Conservation (phyloP, 768 basidiomycete genomes). For the Leccinum ochraceum region DNA sequence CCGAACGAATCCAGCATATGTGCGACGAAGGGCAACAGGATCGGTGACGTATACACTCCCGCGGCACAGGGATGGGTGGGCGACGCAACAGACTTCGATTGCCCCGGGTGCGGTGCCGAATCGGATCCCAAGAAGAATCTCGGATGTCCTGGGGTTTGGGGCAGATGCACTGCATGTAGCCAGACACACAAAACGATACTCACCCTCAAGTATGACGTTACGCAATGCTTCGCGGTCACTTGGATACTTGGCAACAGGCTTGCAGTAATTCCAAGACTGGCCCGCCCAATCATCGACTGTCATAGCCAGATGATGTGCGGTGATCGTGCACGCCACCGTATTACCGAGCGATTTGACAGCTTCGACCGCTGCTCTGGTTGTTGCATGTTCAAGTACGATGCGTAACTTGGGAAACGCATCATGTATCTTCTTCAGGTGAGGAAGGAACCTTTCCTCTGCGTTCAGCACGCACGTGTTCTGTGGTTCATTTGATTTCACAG, state of each 20-base stretch:
- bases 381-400: slow-evolving; percentile 97
- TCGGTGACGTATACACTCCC: slow-evolving; percentile 93
- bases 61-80: slow-evolving; percentile 83
- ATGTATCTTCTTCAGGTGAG: slow-evolving; percentile 83
- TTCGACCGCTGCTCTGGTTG: slow-evolving; percentile 88
- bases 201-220: slow-evolving; percentile 75
- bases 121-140: slow-evolving; percentile 98
- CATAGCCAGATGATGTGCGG: slow-evolving; percentile 91
- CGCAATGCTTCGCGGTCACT: slow-evolving; percentile 84
- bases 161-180: not conserved
- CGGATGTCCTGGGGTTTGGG: slow-evolving; percentile 63
- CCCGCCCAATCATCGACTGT: slow-evolving; percentile 98
- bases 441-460: slow-evolving; percentile 87
- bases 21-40: slow-evolving; percentile 87
- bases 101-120: slow-evolving; percentile 86
- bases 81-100: slow-evolving; percentile 67
- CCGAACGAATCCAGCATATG: slow-evolving; percentile 86
- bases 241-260: slow-evolving; percentile 96
- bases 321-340: slow-evolving; percentile 95
- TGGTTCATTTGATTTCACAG: not conserved
- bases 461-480: slow-evolving; percentile 93
- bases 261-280: slow-evolving; percentile 95
- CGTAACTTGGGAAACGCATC: slow-evolving; percentile 82
- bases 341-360: slow-evolving; percentile 73
- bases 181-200: slow-evolving; percentile 9